Evolutionary conservation across 805 yeast genomes (phyloP).

Genomic region (Starmera amethionina): DNA sequence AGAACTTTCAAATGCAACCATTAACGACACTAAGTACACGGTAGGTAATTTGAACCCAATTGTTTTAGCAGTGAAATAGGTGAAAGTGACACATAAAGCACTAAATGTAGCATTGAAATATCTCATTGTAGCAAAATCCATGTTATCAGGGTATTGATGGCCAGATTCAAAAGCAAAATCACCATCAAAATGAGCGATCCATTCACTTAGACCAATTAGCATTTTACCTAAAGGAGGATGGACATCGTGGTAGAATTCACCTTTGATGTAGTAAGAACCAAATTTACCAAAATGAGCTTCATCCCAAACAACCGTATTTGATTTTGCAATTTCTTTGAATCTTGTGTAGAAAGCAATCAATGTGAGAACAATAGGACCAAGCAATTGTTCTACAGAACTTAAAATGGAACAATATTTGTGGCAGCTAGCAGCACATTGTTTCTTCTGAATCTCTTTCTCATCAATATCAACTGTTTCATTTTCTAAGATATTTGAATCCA

Average conservation of each 20-base stretch:
- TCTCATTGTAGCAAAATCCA: conserved; percentile 59
- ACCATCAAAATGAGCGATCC: conserved; percentile 74
- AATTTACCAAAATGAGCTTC: conserved; percentile 87
- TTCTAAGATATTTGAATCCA: too few species aligned
- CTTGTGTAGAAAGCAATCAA: conserved; percentile 42
- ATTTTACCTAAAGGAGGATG: conserved; percentile 84
- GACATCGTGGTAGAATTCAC: conserved; percentile 77
- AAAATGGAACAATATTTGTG: too few species aligned
- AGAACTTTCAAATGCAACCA: conserved; percentile 59
- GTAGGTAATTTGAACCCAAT: conserved; percentile 42
- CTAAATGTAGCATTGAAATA: conserved; percentile 62
- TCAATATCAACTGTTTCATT: not conserved
- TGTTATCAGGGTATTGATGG: conserved; percentile 46
- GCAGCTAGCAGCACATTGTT: too few species aligned
- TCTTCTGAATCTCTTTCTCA: not conserved
- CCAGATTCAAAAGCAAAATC: conserved; percentile 70
- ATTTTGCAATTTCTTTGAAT: conserved; percentile 45
- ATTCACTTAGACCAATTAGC: conserved; percentile 71
- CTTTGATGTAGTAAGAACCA: conserved; percentile 71
- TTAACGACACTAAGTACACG: conserved; percentile 48
- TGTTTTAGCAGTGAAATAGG: conserved; percentile 59
- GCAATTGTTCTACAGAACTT: conserved; percentile 6
- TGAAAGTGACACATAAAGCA: conserved; percentile 56
- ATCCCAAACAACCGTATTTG: conserved; percentile 71
- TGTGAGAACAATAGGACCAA: conserved; percentile 36